Base-by-base conservation (phyloP, 208 protist species). In the Willaertia magna region DNA sequence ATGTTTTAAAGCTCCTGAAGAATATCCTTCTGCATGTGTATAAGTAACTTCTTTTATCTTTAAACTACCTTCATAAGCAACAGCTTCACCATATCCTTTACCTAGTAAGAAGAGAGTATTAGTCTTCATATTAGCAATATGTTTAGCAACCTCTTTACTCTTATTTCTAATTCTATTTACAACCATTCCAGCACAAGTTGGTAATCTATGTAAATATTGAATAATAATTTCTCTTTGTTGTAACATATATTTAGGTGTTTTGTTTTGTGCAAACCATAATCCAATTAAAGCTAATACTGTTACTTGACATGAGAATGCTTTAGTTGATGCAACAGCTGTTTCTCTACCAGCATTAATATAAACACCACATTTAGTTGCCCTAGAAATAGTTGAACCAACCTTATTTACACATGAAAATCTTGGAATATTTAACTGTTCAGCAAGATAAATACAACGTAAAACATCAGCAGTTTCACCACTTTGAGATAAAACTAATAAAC, bases 11-110 rank as follows among this genome's bases (percentile, higher is more conserved):
- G 98, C 97, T 11, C 97, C 97, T 1, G 92, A 92, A 82, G 95
- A 92, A 84, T 98, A 96, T 74, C 96, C 97, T 88, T 99, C 98
- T 7, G 96, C 94, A 88, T 99, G 96, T 34, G 98, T 93, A 91
- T 99, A 99, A 18, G 92, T 95, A 55, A 99, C 88, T 91, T 99
- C 97, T 89, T 99, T 98, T 83, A 99, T 91, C 88, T 98, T 98
- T 44, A 98, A 90, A 26, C 96, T 93, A 22, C 94, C 96, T 90
- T 99, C 97, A 51, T 97, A 86, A 44, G 92, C 93, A 4, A 95
- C 97, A 26, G 95, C 90, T 86, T 95, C 95, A 85, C 97, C 92
- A 87, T 96, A 96, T 22, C 95, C 96, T 30, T 84, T 84, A 18
- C 79, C 79, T 0, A 87, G 16, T 14, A 82, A 12, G 76, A 86